A percentile compares a stretch with the other conserved stretches of the same genome.
phyloP scores from a whole-genome alignment of 2,329 filamentous ascomycete species.

The Ophiobolus disseminans region DNA sequence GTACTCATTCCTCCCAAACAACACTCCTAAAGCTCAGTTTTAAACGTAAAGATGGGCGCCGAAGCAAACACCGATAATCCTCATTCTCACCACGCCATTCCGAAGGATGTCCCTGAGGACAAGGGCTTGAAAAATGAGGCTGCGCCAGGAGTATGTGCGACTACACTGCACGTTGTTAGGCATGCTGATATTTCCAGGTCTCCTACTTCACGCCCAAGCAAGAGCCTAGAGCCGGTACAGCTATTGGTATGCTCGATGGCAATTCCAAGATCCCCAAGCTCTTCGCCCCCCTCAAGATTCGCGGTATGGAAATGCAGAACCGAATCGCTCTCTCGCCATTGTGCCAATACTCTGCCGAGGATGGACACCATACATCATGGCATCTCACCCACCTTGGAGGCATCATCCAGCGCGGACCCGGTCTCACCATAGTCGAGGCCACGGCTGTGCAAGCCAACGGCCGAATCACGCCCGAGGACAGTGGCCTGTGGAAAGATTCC shows the following conservation, averaged over 20 bases:
- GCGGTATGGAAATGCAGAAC: slow-evolving; percentile 70
- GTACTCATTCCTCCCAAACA: not conserved
- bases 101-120: slow-evolving; percentile 41
- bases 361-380: slow-evolving; percentile 79
- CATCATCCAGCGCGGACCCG: slow-evolving; percentile 77
- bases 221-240: slow-evolving; percentile 56
- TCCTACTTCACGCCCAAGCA: slow-evolving; percentile 59
- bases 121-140: slow-evolving; percentile 50
- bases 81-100: slow-evolving; percentile 43
- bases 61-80: slow-evolving; percentile 31
- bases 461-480: slow-evolving; percentile 81
- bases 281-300: slow-evolving; percentile 64
- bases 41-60: slow-evolving; percentile 27
- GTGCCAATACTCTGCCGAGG: slow-evolving; percentile 71
- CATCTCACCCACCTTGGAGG: slow-evolving; percentile 84
- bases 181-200: slow-evolving; percentile 34
- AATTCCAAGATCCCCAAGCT: slow-evolving; percentile 63
- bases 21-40: not conserved
- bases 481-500: slow-evolving; percentile 82
- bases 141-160: slow-evolving; percentile 48
- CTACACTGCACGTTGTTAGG: not conserved
- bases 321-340: slow-evolving; percentile 62
- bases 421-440: slow-evolving; percentile 78
- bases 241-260: slow-evolving; percentile 55
- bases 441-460: slow-evolving; percentile 77